phyloP scores from a whole-genome alignment of 2,329 filamentous ascomycete species.

The Teratosphaeria zuluensis region DNA sequence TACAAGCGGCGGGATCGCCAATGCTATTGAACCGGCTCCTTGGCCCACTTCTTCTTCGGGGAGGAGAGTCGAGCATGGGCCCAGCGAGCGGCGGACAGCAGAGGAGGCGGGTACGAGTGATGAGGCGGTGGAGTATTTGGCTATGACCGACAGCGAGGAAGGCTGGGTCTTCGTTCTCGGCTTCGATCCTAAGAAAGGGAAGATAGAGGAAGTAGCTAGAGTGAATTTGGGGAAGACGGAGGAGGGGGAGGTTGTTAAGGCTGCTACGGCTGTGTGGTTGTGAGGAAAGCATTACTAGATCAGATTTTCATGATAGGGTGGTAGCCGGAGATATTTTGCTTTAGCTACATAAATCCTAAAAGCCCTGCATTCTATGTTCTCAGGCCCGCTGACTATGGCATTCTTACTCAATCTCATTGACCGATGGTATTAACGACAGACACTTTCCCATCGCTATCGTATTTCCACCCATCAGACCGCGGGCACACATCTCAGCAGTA shows the following conservation, averaged over 20 bases:
- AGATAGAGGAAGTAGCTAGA: conserved; percentile 20
- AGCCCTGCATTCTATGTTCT: no score
- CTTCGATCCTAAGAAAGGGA: conserved; percentile 21
- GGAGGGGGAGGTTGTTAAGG: conserved; percentile 19
- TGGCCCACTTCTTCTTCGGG: conserved; percentile 5
- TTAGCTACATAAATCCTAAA: no score
- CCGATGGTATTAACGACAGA: no score
- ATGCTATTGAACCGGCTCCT: conserved; percentile 26
- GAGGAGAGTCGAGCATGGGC: no score
- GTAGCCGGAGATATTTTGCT: no score
- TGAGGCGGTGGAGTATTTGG: conserved; percentile 18
- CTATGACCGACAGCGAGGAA: conserved; percentile 27
- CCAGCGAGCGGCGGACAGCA: no score
- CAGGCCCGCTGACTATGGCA: no score
- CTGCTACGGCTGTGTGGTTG: conserved; percentile 28
- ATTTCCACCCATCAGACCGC: no score
- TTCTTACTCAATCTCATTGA: no score
- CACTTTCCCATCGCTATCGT: no score
- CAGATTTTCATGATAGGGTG: no score
- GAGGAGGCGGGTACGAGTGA: conserved; percentile 1
- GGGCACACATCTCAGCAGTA: no score
- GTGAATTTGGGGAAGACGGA: conserved; percentile 22
- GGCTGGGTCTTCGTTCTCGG: conserved; percentile 23
- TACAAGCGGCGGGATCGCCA: conserved; percentile 27
- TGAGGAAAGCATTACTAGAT: conserved; percentile 1